Base-by-base conservation (phyloP, 192 early-diverging fungal genomes). In the Pecoramyces ruminantium region DNA sequence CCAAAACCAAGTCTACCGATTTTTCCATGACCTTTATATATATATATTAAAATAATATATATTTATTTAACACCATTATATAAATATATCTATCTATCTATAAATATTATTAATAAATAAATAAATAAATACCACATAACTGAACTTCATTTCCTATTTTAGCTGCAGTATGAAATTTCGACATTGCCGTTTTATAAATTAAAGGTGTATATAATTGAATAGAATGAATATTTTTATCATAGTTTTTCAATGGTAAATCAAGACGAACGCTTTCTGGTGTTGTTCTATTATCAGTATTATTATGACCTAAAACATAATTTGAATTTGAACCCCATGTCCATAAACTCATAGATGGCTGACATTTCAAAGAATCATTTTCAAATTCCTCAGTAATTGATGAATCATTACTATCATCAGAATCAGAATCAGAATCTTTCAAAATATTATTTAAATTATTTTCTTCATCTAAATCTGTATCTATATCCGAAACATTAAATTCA, bases 321-420 rank as follows among this genome's bases (percentile, higher is more conserved):
- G 90, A 84, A 42, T 94, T 94, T 29, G 86, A 82, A 29, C 93
- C 93, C 93, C 93, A 95, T 2, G 91, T 92, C 83, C 92, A 95
- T 1, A 94, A 67, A 67, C 51, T 67, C 51, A 67, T 67, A 9
- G 51, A 67, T 4, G 51, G 51, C 17, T 67, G 51, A n/a, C 51
- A 67, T n/a, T 67, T 67, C n/a, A 67, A 67, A 67, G 21, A 27
- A 67, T 67, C 51, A n/a, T n/a, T n/a, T n/a, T n/a, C n/a, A n/a
- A n/a, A n/a, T n/a, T n/a, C n/a, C n/a, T n/a, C n/a, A n/a, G n/a
- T n/a, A n/a, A n/a, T n/a, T n/a, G n/a, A n/a, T n/a, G n/a, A n/a
- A n/a, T n/a, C n/a, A n/a, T n/a, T n/a, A n/a, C n/a, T n/a, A n/a
- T n/a, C 25, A 67, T 67, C 51, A 0, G 51, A 27, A 67, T 67